Conservation (phyloP, 2,329 filamentous ascomycete genomes). For the Fusarium cicatricum region DNA sequence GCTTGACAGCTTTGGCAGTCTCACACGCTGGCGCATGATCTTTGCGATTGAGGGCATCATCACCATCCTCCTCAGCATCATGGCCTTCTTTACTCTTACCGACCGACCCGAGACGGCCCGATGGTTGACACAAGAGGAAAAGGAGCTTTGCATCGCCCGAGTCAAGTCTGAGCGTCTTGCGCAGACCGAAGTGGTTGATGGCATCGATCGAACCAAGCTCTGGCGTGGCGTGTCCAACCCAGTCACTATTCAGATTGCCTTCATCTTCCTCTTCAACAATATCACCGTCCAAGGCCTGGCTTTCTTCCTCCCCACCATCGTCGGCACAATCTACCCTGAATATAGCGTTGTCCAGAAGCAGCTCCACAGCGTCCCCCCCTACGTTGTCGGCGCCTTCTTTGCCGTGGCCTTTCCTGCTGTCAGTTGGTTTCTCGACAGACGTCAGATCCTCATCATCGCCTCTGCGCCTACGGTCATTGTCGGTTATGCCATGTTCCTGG, state of each 20-base stretch:
- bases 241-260: slow-evolving; percentile 60
- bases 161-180: slow-evolving; percentile 67
- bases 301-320: slow-evolving; percentile 73
- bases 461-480: slow-evolving; percentile 65
- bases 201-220: slow-evolving; percentile 65
- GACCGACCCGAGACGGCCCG: slow-evolving; percentile 71
- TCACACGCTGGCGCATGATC: slow-evolving; percentile 73
- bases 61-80: slow-evolving; percentile 58
- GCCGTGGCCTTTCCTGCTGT: slow-evolving; percentile 64
- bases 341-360: slow-evolving; percentile 67
- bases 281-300: slow-evolving; percentile 72
- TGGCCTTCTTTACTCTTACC: slow-evolving; percentile 69
- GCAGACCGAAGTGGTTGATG: slow-evolving; percentile 68
- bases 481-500: slow-evolving; percentile 72
- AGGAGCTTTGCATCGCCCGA: slow-evolving; percentile 68
- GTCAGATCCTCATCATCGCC: slow-evolving; percentile 64
- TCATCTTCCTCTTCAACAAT: slow-evolving; percentile 71
- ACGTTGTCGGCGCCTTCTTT: slow-evolving; percentile 69
- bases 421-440: slow-evolving; percentile 63
- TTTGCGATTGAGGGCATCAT: slow-evolving; percentile 76
- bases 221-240: slow-evolving; percentile 67
- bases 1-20: slow-evolving; percentile 62
- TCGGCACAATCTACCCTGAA: slow-evolving; percentile 68
- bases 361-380: slow-evolving; percentile 71
- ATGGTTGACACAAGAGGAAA: slow-evolving; percentile 71